Evolutionary conservation across 2,329 filamentous ascomycete genomes (phyloP), one percentile per base, ranked within the genome.

Genomic region (Colletotrichum sp.): DNA sequence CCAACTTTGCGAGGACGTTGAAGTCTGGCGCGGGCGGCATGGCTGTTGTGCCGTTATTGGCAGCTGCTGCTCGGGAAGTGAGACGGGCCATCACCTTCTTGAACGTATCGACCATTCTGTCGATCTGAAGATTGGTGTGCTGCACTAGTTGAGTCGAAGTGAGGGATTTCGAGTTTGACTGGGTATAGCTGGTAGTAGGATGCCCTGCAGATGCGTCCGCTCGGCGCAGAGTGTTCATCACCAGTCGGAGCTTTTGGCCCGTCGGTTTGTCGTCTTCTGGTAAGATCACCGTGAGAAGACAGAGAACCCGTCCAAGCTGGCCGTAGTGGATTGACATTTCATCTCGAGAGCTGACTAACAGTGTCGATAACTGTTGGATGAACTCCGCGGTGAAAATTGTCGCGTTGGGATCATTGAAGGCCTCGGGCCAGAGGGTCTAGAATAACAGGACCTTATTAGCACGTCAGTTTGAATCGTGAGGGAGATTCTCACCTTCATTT

Each of bases 291-390:
- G 34, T 1, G 1, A 36, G 34, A 36, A 36, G 1, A 1, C 34
- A 43, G 8, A 43, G 39, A 4, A 43, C 18, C 6, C 4, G 5
- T n/a, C 16, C 18, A n/a, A 43, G 39, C 8, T 43, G 5, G 39
- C 0, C 0, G 39, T 6, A 43, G 39, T 0, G 8, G 18, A 43
- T 10, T n/a, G 39, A n/a, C 18, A 10, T 43, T 0, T 10, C 18
- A 6, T 4, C 39, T 43, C 0, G 39, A 43, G 39, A 43, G 39
- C 18, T 43, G 39, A n/a, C 39, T 0, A 43, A 43, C 39, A 43
- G 39, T 0, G 39, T 43, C 39, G 16, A 43, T 0, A 43, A 43
- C 8, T 43, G 36, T 18, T 43, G 16, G 16, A 43, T 0, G 36
- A n/a, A 43, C 0, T 43, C 36, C 36, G 36, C 16, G 36, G 0